phyloP scores from a whole-genome alignment of 805 yeast species.

The Saccharomycopsis fodiens region DNA sequence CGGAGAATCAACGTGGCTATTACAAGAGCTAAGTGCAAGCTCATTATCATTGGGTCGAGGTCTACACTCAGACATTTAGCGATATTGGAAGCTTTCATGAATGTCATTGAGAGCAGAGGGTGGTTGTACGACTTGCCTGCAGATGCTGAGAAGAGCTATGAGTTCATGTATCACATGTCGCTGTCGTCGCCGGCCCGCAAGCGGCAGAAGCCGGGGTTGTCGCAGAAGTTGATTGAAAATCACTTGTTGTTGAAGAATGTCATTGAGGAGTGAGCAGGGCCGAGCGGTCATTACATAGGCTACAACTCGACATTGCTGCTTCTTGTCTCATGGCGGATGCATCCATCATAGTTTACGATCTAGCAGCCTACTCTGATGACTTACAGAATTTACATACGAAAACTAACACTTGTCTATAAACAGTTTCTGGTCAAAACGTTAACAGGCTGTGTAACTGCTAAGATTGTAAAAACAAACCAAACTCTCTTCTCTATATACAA shows the following conservation, averaged over 20 bases:
- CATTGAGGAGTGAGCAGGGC: constrained; percentile 8
- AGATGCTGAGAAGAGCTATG: constrained; percentile 34
- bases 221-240: constrained; percentile 15
- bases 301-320: too few species aligned
- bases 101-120: constrained; percentile 42
- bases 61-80: constrained; percentile 46
- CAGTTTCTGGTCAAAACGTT: too few species aligned
- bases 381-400: too few species aligned
- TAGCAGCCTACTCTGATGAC: too few species aligned
- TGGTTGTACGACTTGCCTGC: constrained; percentile 61
- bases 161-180: constrained; percentile 20
- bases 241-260: constrained; percentile 18
- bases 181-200: background rate
- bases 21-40: constrained; percentile 80
- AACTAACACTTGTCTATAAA: too few species aligned
- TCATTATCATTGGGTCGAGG: constrained; percentile 76
- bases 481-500: too few species aligned
- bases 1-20: constrained; percentile 90
- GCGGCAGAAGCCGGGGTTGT: constrained; percentile 4
- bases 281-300: too few species aligned
- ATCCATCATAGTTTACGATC: too few species aligned
- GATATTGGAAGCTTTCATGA: constrained; percentile 53
- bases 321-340: too few species aligned
- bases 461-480: too few species aligned
- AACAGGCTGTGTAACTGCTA: too few species aligned